Base-by-base conservation (phyloP, 2,329 filamentous ascomycete genomes). In the Colletotrichum sp. region DNA sequence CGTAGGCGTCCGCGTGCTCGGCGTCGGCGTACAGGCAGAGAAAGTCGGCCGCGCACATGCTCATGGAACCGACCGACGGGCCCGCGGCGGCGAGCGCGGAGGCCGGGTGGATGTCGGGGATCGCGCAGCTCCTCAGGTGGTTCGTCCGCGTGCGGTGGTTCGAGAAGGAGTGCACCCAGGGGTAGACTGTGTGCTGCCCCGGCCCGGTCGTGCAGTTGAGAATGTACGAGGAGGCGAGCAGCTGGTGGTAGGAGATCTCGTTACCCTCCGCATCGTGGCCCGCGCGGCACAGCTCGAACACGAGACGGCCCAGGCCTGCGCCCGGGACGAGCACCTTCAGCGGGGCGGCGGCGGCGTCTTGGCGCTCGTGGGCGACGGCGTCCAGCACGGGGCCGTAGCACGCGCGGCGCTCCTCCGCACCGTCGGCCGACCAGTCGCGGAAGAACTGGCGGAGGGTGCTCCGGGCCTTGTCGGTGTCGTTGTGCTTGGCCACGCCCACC, bases 241-340 rank as follows among this genome's bases (percentile, higher is more conserved):
- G 91, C 83, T 98, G 95, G 84, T 99, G 97, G 82, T 98, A 99
- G 4, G 96, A 98, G 77, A 99, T 98, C 85, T 99, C 95, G 82
- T 98, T 99, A 32, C 96, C 96, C 84, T 98, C 96, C 1, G 92
- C 91, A 13, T 90, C 86, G 83, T 93, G 98, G 13, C 97, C 96
- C 2, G 87, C 88, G 32, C 87, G 87, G 82, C 93, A 95, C 16
- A 99, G 88, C 60, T 99, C 97, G 81, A 98, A 98, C 1, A 99
- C 95, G 3, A 99, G 88, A 16, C 97, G 91, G 4, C 95, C 97
- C 3, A 99, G 88, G 0, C 97, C 97, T 6, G 96, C 96, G 0
- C 97, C 97, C 0, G 97, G 97, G 0, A 99, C 93, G 1, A 99
- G 90, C 1, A 99, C 92, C 60, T 89, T 92, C 64, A 94, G 84